These are phyloP conservation scores for Microdochium bolleyi DNA, from an alignment of 2,329 filamentous ascomycete species.

Conservation along the genomic window DNA sequence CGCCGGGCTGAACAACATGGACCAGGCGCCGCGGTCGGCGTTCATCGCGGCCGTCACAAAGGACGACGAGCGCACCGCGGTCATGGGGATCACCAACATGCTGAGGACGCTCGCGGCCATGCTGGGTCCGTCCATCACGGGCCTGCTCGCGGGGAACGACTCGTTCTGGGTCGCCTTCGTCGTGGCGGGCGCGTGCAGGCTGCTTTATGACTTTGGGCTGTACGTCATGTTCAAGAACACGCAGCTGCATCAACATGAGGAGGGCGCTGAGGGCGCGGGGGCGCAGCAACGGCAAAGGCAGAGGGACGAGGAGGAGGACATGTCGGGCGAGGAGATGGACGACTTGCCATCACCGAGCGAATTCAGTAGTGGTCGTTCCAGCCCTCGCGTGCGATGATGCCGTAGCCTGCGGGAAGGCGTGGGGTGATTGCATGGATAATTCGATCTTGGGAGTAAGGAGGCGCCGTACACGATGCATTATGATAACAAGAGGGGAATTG, in stretches of 20 bases:
- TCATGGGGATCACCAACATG: slow-evolving; percentile 61
- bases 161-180: slow-evolving; percentile 57
- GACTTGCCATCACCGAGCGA: neutral
- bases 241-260: slow-evolving; percentile 1
- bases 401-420: neutral
- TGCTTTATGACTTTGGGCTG: slow-evolving; percentile 51
- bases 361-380: neutral
- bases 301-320: neutral
- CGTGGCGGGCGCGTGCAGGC: slow-evolving; percentile 40
- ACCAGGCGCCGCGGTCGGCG: slow-evolving; percentile 57
- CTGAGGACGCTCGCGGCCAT: slow-evolving; percentile 52
- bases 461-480: no score
- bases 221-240: slow-evolving; percentile 53
- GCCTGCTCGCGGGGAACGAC: slow-evolving; percentile 40
- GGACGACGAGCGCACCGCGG: slow-evolving; percentile 57
- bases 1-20: slow-evolving; percentile 59
- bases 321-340: neutral
- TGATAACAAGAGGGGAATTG: no score
- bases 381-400: neutral
- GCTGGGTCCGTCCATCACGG: slow-evolving; percentile 45
- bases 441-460: no score
- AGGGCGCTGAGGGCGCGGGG: neutral
- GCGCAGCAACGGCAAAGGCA: neutral
- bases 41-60: slow-evolving; percentile 60
- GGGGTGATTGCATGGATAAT: neutral